Evolutionary conservation across 1,284 basidiomycete genomes (phyloP), one percentile per base, ranked within the genome.

Genomic region (Anthracocystis setariae): DNA sequence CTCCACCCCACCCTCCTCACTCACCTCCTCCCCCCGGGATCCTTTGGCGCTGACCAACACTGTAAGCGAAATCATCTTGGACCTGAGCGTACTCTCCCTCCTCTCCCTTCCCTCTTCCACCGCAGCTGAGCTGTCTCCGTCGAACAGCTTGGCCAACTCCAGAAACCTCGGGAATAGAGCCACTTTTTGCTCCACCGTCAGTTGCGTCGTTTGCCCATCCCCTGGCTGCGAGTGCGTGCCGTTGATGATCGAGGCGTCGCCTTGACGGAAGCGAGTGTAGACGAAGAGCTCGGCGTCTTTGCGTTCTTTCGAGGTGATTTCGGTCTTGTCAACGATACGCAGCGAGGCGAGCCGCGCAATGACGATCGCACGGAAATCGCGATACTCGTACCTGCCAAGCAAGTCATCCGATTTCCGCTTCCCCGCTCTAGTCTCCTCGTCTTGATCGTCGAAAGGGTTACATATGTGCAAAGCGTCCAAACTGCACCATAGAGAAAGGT

Each of bases 201-300:
- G 39, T 2, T 29, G 39, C 3, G 46, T 3, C 23, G 18, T 53
- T 13, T 33, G 39, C 17, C 43, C 13, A 8, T 44, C 21, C 12
- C 38, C 46, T 37, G 9, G 38, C 5, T n/a, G 3, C 1, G 50
- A 7, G 8, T 12, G 35, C n/a, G 5, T 35, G 20, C 61, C 67
- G 2, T 60, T 10, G 46, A 70, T 56, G 40, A 70, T 57, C 39
- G 46, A 56, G 8, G 57, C 61, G 38, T 70, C 61, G 1, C 57
- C 40, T 8, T 60, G 24, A 18, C 57, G 62, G 25, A 55, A 64
- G 13, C 63, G 47, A 8, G 44, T 50, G 46, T 56, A 55, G 27
- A 73, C 45, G 79, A 90, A 92, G 39, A 92, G 83, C 83, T 97
- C 94, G 47, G 90, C 89, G 77, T 97, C 94, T n/a, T 84, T 86